Percentiles rank a stretch among this genome's conserved stretches.
Conservation (phyloP, 140 eudicot species). For the Stevia rebaudiana region DNA sequence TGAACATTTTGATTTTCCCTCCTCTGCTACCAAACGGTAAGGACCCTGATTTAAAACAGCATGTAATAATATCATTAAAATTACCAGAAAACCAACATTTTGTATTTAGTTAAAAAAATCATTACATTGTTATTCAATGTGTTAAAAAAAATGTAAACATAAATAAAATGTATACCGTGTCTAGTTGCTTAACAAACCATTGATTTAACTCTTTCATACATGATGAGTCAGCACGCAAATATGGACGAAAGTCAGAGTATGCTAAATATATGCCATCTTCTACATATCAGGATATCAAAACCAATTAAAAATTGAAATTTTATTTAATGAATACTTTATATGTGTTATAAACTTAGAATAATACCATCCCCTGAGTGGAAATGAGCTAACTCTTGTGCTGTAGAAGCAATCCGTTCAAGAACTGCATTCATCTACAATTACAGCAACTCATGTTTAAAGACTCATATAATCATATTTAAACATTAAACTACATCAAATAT, state of each 20-base stretch:
- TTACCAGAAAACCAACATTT: conserved; percentile 11
- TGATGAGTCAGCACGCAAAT: conserved; percentile 75
- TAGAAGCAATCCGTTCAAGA: conserved; percentile 87
- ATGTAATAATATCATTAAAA: conserved; percentile 4
- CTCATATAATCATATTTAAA: background rate
- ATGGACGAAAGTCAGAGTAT: conserved; percentile 88
- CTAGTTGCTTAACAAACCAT: conserved; percentile 91
- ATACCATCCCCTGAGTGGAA: conserved; percentile 98
- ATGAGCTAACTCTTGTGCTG: conserved; percentile 90
- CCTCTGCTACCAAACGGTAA: conserved; percentile 89
- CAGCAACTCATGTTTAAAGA: conserved; percentile 25
- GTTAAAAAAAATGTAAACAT: background rate
- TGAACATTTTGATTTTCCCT: conserved; percentile 95
- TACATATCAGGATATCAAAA: conserved; percentile 40
- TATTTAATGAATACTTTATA: background rate
- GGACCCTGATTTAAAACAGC: conserved; percentile 65
- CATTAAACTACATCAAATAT: background rate
- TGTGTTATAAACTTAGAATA: background rate
- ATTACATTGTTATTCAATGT: background rate
- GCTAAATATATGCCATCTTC: conserved; percentile 85
- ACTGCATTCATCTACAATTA: conserved; percentile 82
- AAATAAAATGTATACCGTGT: conserved; percentile 50
- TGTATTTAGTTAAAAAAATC: background rate
- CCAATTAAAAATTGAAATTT: background rate
- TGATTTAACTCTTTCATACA: conserved; percentile 86